Base-by-base conservation (phyloP, 1,284 basidiomycete genomes). In the Entoloma clypeatum region DNA sequence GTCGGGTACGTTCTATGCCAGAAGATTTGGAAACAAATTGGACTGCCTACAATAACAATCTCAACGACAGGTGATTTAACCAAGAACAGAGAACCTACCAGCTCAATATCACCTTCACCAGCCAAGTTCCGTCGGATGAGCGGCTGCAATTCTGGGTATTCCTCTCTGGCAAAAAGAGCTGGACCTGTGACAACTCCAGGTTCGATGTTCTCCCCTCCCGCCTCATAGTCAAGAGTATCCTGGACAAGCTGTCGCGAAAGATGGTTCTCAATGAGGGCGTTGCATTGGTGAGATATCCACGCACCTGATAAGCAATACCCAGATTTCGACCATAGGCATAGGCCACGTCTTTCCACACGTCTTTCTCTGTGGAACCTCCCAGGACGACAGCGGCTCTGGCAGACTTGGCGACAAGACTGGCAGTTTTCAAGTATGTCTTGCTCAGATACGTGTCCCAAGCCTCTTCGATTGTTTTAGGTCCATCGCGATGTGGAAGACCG, bases 401-500 rank as follows among this genome's bases (percentile, higher is more conserved):
- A 13, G 84, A 86, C 67, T 98, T 98, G 2, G 93, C 94, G 75
- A 99, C 92, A 48, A 99, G 67, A 60, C 88, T 92, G 13, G 94
- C 95, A 3, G 92, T 95, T 69, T 98, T 98, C 55, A 99, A 73
- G 62, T 98, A 99, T 27, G 90, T 91, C 69, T 95, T 97, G 56
- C 83, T 80, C 61, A 98, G 74, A 67, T 99, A 99, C 24, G 84
- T 70, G 44, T 83, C 81, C 79, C 95, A 98, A 48, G 83, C 78
- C 23, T 63, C 61, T 8, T 59, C 54, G 33, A 62, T 51, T 16
- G 54, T 58, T 22, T 50, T 52, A 30, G 62, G 60, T 9, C 58
- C 60, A 22, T 50, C 44, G 23, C 56, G 38, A 36, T 54, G 42
- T 23, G 56, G 58, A 11, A 55, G 50, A 36, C 55, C 54, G 3